Conservation (phyloP, 805 yeast species). For the Myxozyma monticola region DNA sequence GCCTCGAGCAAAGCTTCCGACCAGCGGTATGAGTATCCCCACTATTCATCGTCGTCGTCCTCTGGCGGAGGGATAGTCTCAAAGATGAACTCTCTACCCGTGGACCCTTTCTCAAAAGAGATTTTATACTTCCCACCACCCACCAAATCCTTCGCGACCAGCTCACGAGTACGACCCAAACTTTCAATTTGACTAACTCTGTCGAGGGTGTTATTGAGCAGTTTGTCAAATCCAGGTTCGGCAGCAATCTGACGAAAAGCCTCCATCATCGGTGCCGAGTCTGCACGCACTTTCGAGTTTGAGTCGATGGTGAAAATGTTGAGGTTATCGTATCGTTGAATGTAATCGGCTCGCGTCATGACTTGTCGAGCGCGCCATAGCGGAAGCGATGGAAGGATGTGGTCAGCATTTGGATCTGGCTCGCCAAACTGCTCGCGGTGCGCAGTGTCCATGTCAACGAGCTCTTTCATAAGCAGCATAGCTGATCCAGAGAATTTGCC, state of each 20-base stretch:
- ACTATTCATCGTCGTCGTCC: conserved; percentile 2
- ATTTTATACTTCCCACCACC: conserved; percentile 20
- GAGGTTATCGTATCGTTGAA: conserved; percentile 69
- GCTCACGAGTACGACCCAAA: conserved; percentile 72
- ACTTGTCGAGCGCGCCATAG: conserved; percentile 81
- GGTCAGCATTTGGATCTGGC: conserved; percentile 41
- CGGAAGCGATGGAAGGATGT: conserved; percentile 69
- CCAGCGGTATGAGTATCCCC: too few relatives aligned
- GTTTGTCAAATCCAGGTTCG: conserved; percentile 67
- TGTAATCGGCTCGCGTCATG: conserved; percentile 82
- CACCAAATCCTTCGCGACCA: conserved; percentile 68
- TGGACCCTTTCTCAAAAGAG: conserved; percentile 8
- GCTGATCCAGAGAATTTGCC: conserved; percentile 78
- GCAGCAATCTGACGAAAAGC: conserved; percentile 77
- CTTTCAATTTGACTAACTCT: conserved; percentile 76
- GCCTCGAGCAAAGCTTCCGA: too few relatives aligned
- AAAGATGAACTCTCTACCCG: conserved; percentile 1
- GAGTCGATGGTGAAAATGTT: conserved; percentile 80
- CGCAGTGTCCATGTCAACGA: conserved; percentile 65
- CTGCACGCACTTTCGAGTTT: conserved; percentile 68
- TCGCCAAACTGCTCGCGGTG: conserved; percentile 38
- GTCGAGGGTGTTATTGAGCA: conserved; percentile 62
- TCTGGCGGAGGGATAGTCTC: conserved; percentile 10
- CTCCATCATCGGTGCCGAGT: conserved; percentile 85
- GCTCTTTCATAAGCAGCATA: conserved; percentile 68